Evolutionary conservation across 1,284 basidiomycete species (phyloP).

Genomic region (Marasmius sp.): DNA sequence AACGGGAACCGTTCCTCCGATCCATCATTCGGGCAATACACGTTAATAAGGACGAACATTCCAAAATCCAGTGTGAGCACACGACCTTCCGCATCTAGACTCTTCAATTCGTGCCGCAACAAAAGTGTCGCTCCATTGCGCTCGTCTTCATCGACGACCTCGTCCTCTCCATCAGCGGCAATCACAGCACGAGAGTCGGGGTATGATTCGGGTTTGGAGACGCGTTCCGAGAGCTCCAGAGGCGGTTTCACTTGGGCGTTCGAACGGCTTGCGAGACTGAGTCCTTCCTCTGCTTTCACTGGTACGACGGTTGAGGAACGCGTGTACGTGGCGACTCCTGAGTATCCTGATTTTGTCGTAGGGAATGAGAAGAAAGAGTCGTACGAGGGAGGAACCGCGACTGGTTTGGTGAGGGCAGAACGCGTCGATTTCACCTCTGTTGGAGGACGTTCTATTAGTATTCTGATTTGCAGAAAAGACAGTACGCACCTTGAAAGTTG

Average conservation of each 20-base stretch:
- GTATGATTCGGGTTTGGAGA: constrained; percentile 48
- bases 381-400: constrained; percentile 73
- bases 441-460: constrained; percentile 1
- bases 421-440: neutral
- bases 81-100: constrained; percentile 84
- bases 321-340: constrained; percentile 87
- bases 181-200: constrained; percentile 19
- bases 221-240: constrained; percentile 52
- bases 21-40: constrained; percentile 91
- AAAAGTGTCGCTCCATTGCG: constrained; percentile 27
- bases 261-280: constrained; percentile 57
- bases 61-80: constrained; percentile 82
- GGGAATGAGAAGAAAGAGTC: constrained; percentile 86
- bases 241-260: constrained; percentile 40
- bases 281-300: constrained; percentile 85
- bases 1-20: constrained; percentile 83
- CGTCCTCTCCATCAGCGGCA: constrained; percentile 24
- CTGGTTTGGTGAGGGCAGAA: constrained; percentile 52
- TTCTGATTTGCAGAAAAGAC: neutral
- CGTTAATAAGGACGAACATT: constrained; percentile 95
- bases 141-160: constrained; percentile 28
- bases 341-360: constrained; percentile 81
- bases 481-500: constrained; percentile 86
- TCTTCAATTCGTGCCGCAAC: constrained; percentile 42
- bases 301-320: constrained; percentile 61